phyloP scores from a whole-genome alignment of 495 filamentous ascomycete species.

The Rhizodiscina lignyota region DNA sequence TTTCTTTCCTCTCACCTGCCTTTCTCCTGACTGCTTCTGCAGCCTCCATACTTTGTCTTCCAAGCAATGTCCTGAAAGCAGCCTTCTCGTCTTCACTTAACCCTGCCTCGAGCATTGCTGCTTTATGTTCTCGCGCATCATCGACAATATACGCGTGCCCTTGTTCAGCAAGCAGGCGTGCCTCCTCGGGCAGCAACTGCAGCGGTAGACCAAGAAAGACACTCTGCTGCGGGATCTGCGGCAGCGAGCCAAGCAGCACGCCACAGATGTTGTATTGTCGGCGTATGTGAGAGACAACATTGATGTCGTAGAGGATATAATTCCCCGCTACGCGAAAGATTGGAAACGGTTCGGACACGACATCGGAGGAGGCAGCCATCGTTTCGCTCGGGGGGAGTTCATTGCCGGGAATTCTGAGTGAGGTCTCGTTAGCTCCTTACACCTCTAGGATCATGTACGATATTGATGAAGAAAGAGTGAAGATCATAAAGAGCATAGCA shows the following conservation, averaged over 20 bases:
- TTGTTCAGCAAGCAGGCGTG: constrained; percentile 63
- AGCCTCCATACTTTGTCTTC: constrained; percentile 15
- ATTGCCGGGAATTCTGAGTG: background rate
- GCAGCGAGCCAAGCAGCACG: constrained; percentile 70
- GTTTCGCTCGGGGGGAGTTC: background rate
- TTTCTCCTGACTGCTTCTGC: constrained; percentile 17
- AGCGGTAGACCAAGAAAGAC: constrained; percentile 79
- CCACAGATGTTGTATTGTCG: constrained; percentile 73
- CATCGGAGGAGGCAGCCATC: constrained; percentile 11
- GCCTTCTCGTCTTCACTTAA: background rate
- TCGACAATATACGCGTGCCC: constrained; percentile 65
- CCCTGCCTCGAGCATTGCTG: constrained; percentile 36
- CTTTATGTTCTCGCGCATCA: constrained; percentile 48
- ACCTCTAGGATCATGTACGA: background rate
- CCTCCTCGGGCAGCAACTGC: constrained; percentile 85
- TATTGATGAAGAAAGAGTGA: background rate
- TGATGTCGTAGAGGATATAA: constrained; percentile 79
- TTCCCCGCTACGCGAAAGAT: constrained; percentile 68
- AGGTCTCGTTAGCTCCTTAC: background rate
- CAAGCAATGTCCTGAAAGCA: background rate
- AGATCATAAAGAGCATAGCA: constrained; percentile 21
- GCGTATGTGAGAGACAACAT: constrained; percentile 63
- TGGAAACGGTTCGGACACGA: constrained; percentile 38
- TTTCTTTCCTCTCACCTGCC: constrained; percentile 24
- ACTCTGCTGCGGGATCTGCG: constrained; percentile 88